These are phyloP conservation scores for Lentinula edodes DNA, from an alignment of 768 basidiomycete species.

Conservation along the genomic window DNA sequence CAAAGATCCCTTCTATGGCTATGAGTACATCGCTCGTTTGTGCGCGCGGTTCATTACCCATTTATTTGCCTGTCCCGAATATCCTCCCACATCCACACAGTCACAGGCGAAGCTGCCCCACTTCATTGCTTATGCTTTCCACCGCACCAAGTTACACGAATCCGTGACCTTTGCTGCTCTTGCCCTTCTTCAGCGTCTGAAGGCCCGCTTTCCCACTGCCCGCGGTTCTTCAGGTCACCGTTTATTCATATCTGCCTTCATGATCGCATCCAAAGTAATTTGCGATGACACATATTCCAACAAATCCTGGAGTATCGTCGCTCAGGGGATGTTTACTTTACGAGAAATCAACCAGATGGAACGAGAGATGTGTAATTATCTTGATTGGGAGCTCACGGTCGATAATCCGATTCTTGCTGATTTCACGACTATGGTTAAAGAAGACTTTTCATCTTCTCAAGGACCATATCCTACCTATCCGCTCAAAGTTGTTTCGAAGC, in stretches of 20 bases:
- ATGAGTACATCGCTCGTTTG: constrained; percentile 64
- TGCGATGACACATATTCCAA: constrained; percentile 94
- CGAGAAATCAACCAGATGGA: constrained; percentile 97
- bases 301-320: constrained; percentile 89
- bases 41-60: constrained; percentile 79
- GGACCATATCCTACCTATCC: constrained; percentile 62
- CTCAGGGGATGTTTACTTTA: constrained; percentile 79
- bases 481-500: constrained; percentile 56
- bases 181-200: constrained; percentile 72
- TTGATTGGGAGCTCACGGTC: constrained; percentile 88
- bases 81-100: constrained; percentile 54
- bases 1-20: constrained; percentile 65
- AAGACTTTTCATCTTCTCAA: constrained; percentile 47
- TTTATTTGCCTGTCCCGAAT: constrained; percentile 82
- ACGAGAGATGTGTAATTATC: constrained; percentile 85
- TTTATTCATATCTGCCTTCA: constrained; percentile 87
- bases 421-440: constrained; percentile 55
- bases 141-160: constrained; percentile 70
- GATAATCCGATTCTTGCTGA: constrained; percentile 54
- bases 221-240: constrained; percentile 87
- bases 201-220: constrained; percentile 88
- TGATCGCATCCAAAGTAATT: constrained; percentile 90
- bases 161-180: constrained; percentile 67
- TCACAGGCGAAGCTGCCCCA: constrained; percentile 61
- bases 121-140: constrained; percentile 85